Evolutionary conservation across 768 basidiomycete genomes (phyloP).

Genomic region (Pisolithus tinctorius): DNA sequence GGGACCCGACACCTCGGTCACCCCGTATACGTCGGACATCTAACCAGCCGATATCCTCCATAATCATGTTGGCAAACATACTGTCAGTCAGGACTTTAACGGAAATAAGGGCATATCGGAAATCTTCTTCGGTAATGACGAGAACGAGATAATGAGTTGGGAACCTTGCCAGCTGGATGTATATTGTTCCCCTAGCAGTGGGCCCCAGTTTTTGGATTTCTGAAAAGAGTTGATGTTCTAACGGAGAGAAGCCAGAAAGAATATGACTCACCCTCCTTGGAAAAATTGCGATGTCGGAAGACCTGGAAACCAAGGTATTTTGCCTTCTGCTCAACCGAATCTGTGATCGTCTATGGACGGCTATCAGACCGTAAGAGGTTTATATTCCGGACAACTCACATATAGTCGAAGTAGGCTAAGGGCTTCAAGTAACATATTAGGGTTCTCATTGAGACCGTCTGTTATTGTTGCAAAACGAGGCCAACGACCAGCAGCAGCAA

Average conservation of each 20-base stretch:
- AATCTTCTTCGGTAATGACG: conserved; percentile 69
- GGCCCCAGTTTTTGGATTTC: conserved; percentile 70
- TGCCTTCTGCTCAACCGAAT: conserved; percentile 81
- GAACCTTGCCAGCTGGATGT: conserved; percentile 72
- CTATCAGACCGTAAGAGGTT: background rate
- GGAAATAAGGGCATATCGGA: conserved; percentile 78
- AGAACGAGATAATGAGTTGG: conserved; percentile 80
- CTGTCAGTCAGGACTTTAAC: conserved; percentile 49
- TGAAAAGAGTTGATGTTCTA: conserved; percentile 19
- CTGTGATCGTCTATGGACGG: conserved; percentile 67
- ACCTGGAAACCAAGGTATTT: conserved; percentile 75
- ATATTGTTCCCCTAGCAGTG: conserved; percentile 54
- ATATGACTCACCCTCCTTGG: conserved; percentile 45
- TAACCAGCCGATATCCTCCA: conserved; percentile 78
- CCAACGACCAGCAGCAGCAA: conserved; percentile 66
- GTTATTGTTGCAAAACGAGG: conserved; percentile 55
- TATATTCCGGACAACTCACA: conserved; percentile 35
- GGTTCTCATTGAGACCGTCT: conserved; percentile 64
- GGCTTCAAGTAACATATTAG: conserved; percentile 48
- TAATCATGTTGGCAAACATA: conserved; percentile 52
- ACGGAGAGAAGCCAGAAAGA: background rate
- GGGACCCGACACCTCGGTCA: conserved; percentile 23
- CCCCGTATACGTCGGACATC: conserved; percentile 63
- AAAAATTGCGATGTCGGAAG: conserved; percentile 63
- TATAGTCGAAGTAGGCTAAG: conserved; percentile 54